Evolutionary conservation across 2,329 filamentous ascomycete species (phyloP), one percentile per base, ranked within the genome.

Genomic region (Polychaeton citri): DNA sequence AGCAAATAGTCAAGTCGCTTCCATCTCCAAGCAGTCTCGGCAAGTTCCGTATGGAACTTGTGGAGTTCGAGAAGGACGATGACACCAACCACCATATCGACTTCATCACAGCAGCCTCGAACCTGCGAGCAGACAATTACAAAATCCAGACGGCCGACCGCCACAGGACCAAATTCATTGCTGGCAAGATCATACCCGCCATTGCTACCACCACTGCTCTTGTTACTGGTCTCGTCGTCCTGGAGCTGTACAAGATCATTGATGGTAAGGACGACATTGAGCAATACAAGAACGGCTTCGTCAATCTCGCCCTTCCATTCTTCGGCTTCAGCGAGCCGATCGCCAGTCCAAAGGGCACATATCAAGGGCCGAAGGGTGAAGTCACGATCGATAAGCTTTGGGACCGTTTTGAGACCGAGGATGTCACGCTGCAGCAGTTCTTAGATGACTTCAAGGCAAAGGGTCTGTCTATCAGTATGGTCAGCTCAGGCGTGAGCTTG

Each of bases 151-250:
- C 78, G 44, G 87, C 90, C 1, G 88, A 98, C 55, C 75, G 85
- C 43, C 90, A 95, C 71, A 93, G 90, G 77, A 98, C 88, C 43
- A 98, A 98, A 69, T 96, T 98, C 62, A 98, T 98, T 57, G 92
- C 90, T 20, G 90, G 90, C 59, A 98, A 98, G 74, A 98, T 98
- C 49, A 98, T 98, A 47, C 90, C 90, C 16, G 90, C 90, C 32
- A 98, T 98, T 60, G 90, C 90, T 31, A 98, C 90, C 3, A 96
- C 90, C 0, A 98, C 90, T 2, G 88, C 90, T 3, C 69, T 98
- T 39, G 88, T 96, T 9, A 98, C 90, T 2, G 90, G 90, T 39
- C 71, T 98, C 32, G 86, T 98, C 36, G 73, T 92, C 12, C 66
- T 98, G 32, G 90, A 98, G 66, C 66, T 96, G 33, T 95, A 84